Base-by-base conservation (phyloP, 495 filamentous ascomycete genomes). In the Barbatosphaeria neglecta region DNA sequence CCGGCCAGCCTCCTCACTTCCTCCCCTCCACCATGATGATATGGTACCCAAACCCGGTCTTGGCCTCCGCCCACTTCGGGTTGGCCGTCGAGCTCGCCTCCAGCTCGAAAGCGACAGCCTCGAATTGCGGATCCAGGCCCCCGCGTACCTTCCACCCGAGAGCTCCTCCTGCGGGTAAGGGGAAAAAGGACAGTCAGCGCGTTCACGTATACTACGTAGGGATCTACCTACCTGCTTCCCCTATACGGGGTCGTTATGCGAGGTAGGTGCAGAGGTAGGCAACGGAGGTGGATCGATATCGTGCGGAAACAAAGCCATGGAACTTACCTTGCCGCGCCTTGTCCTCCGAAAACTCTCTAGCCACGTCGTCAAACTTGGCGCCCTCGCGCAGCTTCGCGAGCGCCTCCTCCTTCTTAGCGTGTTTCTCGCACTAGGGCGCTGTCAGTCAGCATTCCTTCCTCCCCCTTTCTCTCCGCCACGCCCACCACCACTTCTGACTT, bases 21-120 rank as follows among this genome's bases (percentile, higher is more conserved):
- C 60, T 44, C 16, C 46, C 60, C 46, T 65, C 52, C 83, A 95
- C 86, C 82, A 95, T 92, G 47, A 95, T 82, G 45, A 95, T 81
- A 65, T 96, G 90, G 72, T 95, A 95, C n/a, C 90, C 90, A 67
- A 81, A 81, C 8, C 73, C 70, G 3, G 87, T 90, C 70, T 93
- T 94, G 24, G 80, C 83, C 66, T 93, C 85, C 13, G 66, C 85
- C 59, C 75, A 85, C 56, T 82, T 83, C 6, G 89, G 86, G 48
- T 72, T 86, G 11, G 58, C 74, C n/a, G 82, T 87, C 18, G 83
- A 82, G 60, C 84, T 89, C 0, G 79, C 69, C 52, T 86, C 82
- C 33, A 96, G 70, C 19, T 81, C 80, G 55, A 83, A 95, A 9
- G 88, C 90, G 4, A 80, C 80, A 55, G 82, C 81, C 59, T 92